Conservation (phyloP, 176 grass and related monocot genomes). For the Eragrostis curvula region DNA sequence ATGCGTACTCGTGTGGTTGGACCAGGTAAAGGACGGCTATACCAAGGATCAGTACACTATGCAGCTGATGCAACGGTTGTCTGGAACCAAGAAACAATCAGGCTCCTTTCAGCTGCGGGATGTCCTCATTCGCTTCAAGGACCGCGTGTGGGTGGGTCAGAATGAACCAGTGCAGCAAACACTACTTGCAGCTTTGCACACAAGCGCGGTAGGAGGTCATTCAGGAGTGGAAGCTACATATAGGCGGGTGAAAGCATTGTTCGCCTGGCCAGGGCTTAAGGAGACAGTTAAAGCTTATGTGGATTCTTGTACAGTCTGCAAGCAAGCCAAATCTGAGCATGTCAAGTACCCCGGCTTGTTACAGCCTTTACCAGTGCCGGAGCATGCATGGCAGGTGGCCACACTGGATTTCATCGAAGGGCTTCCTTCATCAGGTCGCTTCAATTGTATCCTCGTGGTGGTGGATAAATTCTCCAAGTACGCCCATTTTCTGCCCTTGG, state of each 20-base stretch:
- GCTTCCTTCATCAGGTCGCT: accelerated
- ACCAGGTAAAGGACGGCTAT: too few species aligned
- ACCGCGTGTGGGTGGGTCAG: neutral
- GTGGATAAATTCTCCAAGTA: neutral
- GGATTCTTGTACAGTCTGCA: neutral
- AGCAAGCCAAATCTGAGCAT: neutral
- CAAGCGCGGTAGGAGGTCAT: neutral
- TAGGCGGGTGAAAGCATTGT: accelerated
- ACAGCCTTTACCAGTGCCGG: neutral
- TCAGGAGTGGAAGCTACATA: neutral
- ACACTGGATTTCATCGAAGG: neutral
- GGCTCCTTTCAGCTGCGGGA: too few species aligned
- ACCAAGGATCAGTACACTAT: too few species aligned
- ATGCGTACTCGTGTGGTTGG: too few species aligned
- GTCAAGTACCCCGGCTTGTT: neutral
- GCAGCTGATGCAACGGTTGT: too few species aligned
- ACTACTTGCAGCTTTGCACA: neutral
- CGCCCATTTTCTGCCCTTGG: neutral
- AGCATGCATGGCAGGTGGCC: neutral
- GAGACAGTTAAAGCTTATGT: neutral
- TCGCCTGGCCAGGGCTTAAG: neutral
- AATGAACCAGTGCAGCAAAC: neutral
- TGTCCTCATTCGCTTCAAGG: neutral
- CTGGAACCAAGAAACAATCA: too few species aligned
- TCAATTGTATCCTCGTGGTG: neutral